Base-by-base conservation (phyloP, 208 protist species). In the Porcisia deanei region DNA sequence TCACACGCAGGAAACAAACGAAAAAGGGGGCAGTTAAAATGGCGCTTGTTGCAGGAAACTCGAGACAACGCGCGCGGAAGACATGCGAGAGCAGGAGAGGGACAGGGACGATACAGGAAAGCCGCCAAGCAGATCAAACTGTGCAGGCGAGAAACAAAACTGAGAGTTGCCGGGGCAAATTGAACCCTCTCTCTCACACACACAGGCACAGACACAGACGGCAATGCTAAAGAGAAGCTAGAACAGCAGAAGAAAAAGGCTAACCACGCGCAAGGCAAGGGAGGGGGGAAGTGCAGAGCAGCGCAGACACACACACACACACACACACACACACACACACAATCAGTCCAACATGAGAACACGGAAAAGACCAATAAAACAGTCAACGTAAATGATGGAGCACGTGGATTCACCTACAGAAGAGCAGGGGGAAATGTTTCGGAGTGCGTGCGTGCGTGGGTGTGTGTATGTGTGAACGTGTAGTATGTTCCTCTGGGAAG, bases 211-310 rank as follows among this genome's bases (percentile, higher is more conserved):
- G 37, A 55, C n/a, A n/a, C 34, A 53, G 63, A 18, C 14, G 57
- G 45, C 37, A 43, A 59, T 55, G 61, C 60, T 73, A 66, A 18
- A 64, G 49, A 34, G 12, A 20, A 73, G 60, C 34, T 57, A 43
- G 25, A 39, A 41, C 20, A 60, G 39, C 7, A 25, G 18, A 71
- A 52, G n/a, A 52, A 22, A 37, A 78, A 30, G 34, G 65, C 71
- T 70, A 73, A 79, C 7, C 54, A 30, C 34, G n/a, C 41, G 65
- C 25, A 52, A 72, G 20, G 79, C 55, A 79, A 58, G 65, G n/a
- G 75, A 34, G 18, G 41, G 73, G 73, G 70, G 22, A 64, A 73
- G 47, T 5, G 54, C 47, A 76, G 59, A 52, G 30, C 30, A 30
- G 30, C 30, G 30, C 30, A 30, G 30, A 30, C 30, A 52, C 5